Conservation (phyloP, 345 rosid genomes). For the Eucalyptus polyanthemos region DNA sequence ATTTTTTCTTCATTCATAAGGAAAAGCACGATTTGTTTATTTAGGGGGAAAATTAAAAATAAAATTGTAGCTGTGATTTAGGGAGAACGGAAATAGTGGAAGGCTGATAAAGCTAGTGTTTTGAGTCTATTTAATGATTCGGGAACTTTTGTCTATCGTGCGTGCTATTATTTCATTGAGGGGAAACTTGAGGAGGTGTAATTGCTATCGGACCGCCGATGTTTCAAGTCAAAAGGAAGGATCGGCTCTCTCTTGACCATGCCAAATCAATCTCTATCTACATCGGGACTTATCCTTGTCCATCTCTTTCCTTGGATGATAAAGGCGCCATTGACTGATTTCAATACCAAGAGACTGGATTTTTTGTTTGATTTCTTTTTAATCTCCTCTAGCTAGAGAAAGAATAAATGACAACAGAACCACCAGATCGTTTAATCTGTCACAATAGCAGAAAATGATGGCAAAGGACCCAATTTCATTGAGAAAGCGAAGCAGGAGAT, state of each 20-base stretch:
- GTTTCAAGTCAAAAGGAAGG: not conserved
- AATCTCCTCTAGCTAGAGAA: not conserved
- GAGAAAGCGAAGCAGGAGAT: conserved; percentile 37
- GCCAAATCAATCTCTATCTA: not conserved
- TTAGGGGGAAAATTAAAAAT: too few species aligned
- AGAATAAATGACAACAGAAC: not conserved
- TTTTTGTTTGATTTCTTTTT: not conserved
- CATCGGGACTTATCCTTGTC: not conserved
- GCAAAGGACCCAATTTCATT: conserved; percentile 11
- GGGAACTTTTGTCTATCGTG: not conserved
- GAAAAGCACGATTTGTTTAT: too few species aligned
- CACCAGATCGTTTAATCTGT: not conserved
- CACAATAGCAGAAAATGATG: not conserved
- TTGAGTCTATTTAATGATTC: not conserved
- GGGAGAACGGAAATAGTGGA: too few species aligned
- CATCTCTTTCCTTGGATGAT: not conserved
- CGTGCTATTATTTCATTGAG: not conserved
- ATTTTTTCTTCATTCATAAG: not conserved
- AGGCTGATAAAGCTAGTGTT: too few species aligned
- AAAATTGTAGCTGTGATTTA: too few species aligned
- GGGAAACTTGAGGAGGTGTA: not conserved
- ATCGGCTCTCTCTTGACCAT: not conserved
- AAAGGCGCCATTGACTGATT: not conserved
- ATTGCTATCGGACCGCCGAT: not conserved
- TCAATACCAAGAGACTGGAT: not conserved